These are phyloP conservation scores for Plasmodium relictum DNA, from an alignment of 169 alveolate genomes.

Conservation along the genomic window DNA sequence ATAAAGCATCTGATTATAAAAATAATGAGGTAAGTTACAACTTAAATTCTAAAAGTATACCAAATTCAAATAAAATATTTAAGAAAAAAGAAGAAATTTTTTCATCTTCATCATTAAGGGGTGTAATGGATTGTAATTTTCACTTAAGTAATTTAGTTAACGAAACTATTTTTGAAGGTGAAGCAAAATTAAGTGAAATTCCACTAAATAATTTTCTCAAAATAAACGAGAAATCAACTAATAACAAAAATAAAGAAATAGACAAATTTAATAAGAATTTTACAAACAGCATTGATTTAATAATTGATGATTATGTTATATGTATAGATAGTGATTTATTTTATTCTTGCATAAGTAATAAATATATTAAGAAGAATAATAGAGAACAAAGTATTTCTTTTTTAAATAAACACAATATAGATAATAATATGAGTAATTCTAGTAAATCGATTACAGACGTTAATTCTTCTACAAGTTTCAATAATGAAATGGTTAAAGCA, in stretches of 20 bases:
- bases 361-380: background rate
- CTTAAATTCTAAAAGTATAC: conserved; percentile 5
- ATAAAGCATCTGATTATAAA: background rate
- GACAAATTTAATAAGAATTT: background rate
- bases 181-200: no score
- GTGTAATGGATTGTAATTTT: no score
- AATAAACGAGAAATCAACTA: background rate
- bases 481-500: background rate
- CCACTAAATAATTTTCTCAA: background rate
- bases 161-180: no score
- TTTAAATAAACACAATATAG: background rate
- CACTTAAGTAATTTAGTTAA: no score
- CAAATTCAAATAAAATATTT: background rate
- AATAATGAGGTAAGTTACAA: background rate
- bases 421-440: background rate
- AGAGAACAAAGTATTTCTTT: background rate
- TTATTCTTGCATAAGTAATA: conserved; percentile 18
- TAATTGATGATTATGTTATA: conserved; percentile 38
- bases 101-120: no score
- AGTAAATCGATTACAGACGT: background rate
- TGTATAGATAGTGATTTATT: conserved; percentile 29
- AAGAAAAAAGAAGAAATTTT: no score
- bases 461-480: background rate
- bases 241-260: background rate
- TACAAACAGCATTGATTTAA: conserved; percentile 10